Evolutionary conservation across 2,329 filamentous ascomycete genomes (phyloP), one percentile per base, ranked within the genome.

Genomic region (Diaporthe longicolla): DNA sequence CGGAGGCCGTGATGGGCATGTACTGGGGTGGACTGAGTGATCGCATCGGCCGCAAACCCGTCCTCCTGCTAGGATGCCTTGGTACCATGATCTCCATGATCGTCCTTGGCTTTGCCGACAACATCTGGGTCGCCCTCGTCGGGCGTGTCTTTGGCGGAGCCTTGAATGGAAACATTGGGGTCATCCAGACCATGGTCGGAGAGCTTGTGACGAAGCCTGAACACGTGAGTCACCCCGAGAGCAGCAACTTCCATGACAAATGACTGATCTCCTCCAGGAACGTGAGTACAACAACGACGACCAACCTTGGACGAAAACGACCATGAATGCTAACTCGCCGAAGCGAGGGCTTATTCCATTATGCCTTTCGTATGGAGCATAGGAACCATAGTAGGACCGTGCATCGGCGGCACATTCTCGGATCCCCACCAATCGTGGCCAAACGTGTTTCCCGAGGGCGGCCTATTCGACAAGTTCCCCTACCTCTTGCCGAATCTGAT

Each of bases 361-460:
- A 97, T 98, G 94, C 95, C 95, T 0, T 98, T 98, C 80, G 93
- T 98, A 10, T 98, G 95, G 95, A 93, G 90, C 61, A 92, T 98
- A 70, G 95, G 95, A 32, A 97, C 94, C 13, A 97, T 98, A 76
- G 88, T 97, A 70, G 95, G 95, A 0, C 94, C 95, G 76, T 94
- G 93, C 8, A 95, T 98, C 77, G 96, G 96, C 74, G 96, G 96
- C 45, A 90, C 93, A 72, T 95, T 98, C 81, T 93, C 95, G 74
- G 92, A 94, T 77, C 95, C 96, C 35, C 89, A 92, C 76, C 85
- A 90, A 48, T 91, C 91, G 26, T 97, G 93, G 82, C 95, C 96
- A 26, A 84, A 87, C 35, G 58, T 90, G 1, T 97, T 98, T 80
- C 90, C 93, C 57, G 79, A 85, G 24, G 87, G 89, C 72, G 90